These are phyloP conservation scores for Trametes polyzona DNA, from an alignment of 1,284 basidiomycete species.

Conservation along the genomic window DNA sequence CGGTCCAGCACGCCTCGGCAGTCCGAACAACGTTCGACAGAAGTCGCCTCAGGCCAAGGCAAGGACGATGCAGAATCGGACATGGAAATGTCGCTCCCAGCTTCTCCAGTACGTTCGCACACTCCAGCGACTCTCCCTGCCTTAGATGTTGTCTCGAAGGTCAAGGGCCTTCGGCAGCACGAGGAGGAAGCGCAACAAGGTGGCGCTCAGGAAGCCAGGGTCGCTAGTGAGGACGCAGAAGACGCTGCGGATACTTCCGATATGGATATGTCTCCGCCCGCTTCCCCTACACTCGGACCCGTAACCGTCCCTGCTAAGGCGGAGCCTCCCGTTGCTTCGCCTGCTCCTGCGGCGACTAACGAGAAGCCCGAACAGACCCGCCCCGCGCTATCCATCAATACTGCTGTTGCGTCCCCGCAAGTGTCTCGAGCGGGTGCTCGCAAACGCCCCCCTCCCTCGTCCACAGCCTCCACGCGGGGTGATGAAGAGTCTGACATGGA, in stretches of 20 bases:
- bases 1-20: not conserved
- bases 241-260: constrained; percentile 19
- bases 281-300: constrained; percentile 16
- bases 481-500: constrained; percentile 31
- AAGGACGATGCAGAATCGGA: constrained; percentile 6
- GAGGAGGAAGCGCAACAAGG: not conserved
- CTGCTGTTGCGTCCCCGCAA: constrained; percentile 7
- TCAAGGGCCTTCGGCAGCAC: constrained; percentile 4
- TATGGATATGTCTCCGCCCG: constrained; percentile 29
- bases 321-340: not conserved
- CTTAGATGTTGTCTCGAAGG: constrained; percentile 8
- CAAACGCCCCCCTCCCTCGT: constrained; percentile 13
- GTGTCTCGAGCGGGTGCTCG: constrained; percentile 6
- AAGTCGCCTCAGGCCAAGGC: not conserved
- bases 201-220: not conserved
- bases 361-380: constrained; percentile 9
- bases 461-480: constrained; percentile 14
- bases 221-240: constrained; percentile 1
- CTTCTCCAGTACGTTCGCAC: constrained; percentile 13
- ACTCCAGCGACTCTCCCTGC: not conserved
- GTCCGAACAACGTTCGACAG: not conserved
- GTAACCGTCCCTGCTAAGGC: not conserved
- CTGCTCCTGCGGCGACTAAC: not conserved
- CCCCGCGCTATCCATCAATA: constrained; percentile 17
- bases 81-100: constrained; percentile 17